These are phyloP conservation scores for Bondarzewia mesenterica DNA, from an alignment of 1,284 basidiomycete species.

Conservation along the genomic window DNA sequence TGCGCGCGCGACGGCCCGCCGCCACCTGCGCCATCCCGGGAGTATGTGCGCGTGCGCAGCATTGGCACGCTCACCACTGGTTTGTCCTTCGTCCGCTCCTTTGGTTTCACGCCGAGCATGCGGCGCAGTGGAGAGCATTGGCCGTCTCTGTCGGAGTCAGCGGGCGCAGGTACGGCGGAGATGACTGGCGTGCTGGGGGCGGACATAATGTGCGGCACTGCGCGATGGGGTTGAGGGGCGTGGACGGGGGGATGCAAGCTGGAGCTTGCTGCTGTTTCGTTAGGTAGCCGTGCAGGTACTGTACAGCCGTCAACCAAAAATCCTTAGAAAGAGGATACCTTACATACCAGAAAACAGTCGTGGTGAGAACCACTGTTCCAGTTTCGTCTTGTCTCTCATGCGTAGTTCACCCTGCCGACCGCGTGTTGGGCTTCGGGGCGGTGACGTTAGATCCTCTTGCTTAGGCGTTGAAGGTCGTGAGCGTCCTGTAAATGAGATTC, in stretches of 20 bases:
- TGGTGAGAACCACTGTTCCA: conserved; percentile 2
- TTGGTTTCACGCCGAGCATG: background rate
- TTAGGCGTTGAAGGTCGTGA: conserved; percentile 10
- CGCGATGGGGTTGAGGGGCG: background rate
- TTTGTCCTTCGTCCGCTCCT: conserved; percentile 10
- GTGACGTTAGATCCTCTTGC: conserved; percentile 4
- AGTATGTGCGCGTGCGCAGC: conserved; percentile 11
- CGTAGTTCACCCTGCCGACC: conserved; percentile 14
- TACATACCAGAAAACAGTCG: background rate
- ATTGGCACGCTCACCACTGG: conserved; percentile 24
- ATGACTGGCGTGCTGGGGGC: background rate
- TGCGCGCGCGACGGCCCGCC: no score
- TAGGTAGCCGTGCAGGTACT: background rate
- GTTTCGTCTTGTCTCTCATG: background rate
- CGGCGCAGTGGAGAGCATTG: background rate
- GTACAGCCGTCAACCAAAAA: background rate
- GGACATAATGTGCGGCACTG: background rate
- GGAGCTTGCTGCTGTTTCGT: background rate
- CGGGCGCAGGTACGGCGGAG: background rate
- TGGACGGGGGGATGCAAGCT: background rate
- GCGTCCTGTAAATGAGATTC: conserved; percentile 31
- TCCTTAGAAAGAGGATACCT: background rate
- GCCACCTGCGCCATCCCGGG: conserved; percentile 9
- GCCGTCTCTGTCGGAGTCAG: background rate
- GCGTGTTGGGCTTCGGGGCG: conserved; percentile 9